Evolutionary conservation across 805 yeast species (phyloP).

Genomic region (Ogataea ramenticola): DNA sequence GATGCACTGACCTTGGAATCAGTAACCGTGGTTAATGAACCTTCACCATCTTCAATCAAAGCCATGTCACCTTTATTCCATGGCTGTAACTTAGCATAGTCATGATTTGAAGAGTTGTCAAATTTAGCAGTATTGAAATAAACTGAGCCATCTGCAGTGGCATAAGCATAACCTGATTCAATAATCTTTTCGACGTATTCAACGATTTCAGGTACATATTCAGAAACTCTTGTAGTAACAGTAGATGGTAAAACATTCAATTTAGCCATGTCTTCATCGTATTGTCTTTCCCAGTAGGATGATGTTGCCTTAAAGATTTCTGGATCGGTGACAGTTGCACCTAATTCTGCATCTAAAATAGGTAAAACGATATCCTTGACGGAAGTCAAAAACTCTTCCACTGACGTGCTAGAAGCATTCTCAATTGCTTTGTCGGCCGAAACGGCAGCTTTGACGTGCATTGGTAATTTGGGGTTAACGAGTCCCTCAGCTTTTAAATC

Average conservation of each 20-base stretch:
- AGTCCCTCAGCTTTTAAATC: conserved; percentile 44
- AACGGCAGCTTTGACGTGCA: conserved; percentile 64
- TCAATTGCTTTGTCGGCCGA: conserved; percentile 42
- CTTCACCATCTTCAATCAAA: conserved; percentile 91
- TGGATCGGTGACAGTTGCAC: conserved; percentile 77
- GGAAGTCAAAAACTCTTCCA: conserved; percentile 34
- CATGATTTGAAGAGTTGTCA: conserved; percentile 65
- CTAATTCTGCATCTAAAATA: conserved; percentile 60
- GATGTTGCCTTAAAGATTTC: conserved; percentile 75
- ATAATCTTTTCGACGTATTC: conserved; percentile 71
- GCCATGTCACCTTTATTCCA: conserved; percentile 92
- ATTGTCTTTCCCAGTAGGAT: conserved; percentile 82
- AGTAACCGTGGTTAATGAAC: conserved; percentile 50
- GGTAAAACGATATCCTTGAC: conserved; percentile 78
- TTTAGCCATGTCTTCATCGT: conserved; percentile 75
- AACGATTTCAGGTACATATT: conserved; percentile 89
- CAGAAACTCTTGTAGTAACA: conserved; percentile 89
- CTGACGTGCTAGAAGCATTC: conserved; percentile 11
- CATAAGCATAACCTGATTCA: conserved; percentile 75
- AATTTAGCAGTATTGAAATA: conserved; percentile 86
- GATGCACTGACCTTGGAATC: conserved; percentile 64
- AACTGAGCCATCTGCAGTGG: conserved; percentile 85
- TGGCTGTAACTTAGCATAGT: conserved; percentile 93
- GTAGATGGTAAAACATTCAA: conserved; percentile 82
- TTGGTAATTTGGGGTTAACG: conserved; percentile 75